A percentile compares a stretch with the other conserved stretches of the same genome.
Evolutionary conservation across 176 grass and related monocot genomes (phyloP).

Genomic region (Hsuehochloa calcarea): DNA sequence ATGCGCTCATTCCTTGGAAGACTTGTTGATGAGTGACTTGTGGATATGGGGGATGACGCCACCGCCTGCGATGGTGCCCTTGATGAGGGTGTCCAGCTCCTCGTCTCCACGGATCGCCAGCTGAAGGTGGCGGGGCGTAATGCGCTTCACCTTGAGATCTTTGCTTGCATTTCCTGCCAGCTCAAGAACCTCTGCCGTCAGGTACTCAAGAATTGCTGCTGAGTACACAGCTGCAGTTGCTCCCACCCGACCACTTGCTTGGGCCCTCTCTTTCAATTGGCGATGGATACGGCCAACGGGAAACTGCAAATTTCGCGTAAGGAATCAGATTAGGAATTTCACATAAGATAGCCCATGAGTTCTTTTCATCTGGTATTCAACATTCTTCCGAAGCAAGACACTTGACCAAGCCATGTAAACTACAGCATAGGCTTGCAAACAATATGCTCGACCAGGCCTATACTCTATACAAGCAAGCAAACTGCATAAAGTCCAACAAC

Average conservation of each 20-base stretch:
- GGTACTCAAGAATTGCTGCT: constrained; percentile 55
- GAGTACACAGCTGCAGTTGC: constrained; percentile 59
- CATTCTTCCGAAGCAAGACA: background rate
- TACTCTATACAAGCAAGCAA: background rate
- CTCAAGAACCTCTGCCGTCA: constrained; percentile 59
- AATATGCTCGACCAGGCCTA: background rate
- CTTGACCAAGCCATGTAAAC: background rate
- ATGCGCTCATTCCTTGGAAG: constrained; percentile 37
- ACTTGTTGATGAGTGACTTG: constrained; percentile 60
- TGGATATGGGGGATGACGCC: constrained; percentile 66
- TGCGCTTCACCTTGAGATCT: constrained; percentile 65
- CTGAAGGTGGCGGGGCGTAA: constrained; percentile 59
- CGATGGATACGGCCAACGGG: constrained; percentile 64
- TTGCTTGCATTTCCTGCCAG: constrained; percentile 65
- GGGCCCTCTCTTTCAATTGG: constrained; percentile 35
- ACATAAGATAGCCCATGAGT: background rate
- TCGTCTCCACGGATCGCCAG: constrained; percentile 53
- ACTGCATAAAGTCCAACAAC: background rate
- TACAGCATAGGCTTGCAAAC: background rate
- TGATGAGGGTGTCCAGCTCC: constrained; percentile 52
- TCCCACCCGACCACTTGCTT: constrained; percentile 45
- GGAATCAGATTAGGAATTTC: background rate
- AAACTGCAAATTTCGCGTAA: constrained; percentile 37
- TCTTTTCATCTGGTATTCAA: background rate
- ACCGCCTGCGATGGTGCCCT: constrained; percentile 51